These are phyloP conservation scores for Pleurotus salmoneostramineus DNA, from an alignment of 768 basidiomycete species.

Conservation along the genomic window DNA sequence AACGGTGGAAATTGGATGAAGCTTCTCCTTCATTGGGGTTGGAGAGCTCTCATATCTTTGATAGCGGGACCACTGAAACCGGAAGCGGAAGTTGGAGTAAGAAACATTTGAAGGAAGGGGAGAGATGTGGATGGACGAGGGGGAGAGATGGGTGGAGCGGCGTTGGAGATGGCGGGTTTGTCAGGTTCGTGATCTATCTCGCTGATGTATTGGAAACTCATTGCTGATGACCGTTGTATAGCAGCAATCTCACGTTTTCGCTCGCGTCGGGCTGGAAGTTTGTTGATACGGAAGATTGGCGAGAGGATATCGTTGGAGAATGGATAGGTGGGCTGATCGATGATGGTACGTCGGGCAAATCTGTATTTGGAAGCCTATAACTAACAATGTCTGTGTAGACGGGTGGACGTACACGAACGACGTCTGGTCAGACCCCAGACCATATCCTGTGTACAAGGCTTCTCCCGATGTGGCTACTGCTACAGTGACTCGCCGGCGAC, in stretches of 20 bases:
- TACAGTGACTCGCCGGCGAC: conserved; percentile 57
- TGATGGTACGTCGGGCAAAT: conserved; percentile 25
- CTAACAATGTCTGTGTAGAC: conserved; percentile 28
- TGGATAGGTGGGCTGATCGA: conserved; percentile 45
- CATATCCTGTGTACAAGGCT: conserved; percentile 21
- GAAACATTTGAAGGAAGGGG: conserved; percentile 33
- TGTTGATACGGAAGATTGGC: conserved; percentile 76
- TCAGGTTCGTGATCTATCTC: conserved; percentile 49
- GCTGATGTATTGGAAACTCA: neutral
- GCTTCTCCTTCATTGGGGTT: neutral
- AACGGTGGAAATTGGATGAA: conserved; percentile 37
- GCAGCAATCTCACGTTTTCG: conserved; percentile 79
- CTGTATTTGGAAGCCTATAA: too few species aligned
- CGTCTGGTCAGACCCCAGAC: conserved; percentile 57
- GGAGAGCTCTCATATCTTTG: neutral
- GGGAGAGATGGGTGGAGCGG: conserved; percentile 71
- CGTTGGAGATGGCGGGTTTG: conserved; percentile 40
- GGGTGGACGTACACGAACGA: conserved; percentile 87
- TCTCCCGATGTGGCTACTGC: conserved; percentile 21
- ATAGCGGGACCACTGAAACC: neutral
- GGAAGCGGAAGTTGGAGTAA: conserved; percentile 39
- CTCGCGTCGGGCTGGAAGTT: conserved; percentile 75
- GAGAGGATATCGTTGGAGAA: conserved; percentile 52
- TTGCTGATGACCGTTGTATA: conserved; percentile 23
- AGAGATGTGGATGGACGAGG: conserved; percentile 67